Conservation (phyloP, 2,329 filamentous ascomycete genomes). For the Sphaerulina populicola region DNA sequence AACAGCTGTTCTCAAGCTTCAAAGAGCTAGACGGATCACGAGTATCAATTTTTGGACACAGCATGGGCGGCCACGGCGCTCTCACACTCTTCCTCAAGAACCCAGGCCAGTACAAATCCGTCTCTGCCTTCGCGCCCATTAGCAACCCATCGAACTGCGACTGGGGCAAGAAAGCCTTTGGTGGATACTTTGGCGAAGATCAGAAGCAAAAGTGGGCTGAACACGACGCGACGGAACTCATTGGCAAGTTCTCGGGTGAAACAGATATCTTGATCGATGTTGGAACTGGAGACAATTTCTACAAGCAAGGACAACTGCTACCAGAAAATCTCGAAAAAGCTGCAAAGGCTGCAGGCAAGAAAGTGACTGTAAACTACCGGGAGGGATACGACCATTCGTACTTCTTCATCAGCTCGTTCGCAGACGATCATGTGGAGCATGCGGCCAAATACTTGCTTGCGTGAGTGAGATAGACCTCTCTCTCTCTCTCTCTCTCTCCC, state of each 20-base stretch:
- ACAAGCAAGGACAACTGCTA: slow-evolving; percentile 84
- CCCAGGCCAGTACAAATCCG: slow-evolving; percentile 65
- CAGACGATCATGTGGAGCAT: slow-evolving; percentile 82
- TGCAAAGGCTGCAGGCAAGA: slow-evolving; percentile 64
- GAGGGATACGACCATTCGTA: slow-evolving; percentile 94
- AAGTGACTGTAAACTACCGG: slow-evolving; percentile 74
- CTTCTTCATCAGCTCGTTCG: slow-evolving; percentile 88
- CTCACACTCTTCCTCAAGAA: slow-evolving; percentile 87
- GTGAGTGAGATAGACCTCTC: slow-evolving; percentile 18
- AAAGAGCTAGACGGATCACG: slow-evolving; percentile 58
- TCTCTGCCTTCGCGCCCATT: slow-evolving; percentile 23
- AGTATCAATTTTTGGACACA: slow-evolving; percentile 84
- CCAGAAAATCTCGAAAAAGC: slow-evolving; percentile 86
- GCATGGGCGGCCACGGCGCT: slow-evolving; percentile 95
- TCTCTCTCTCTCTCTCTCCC: slow-evolving; percentile 3
- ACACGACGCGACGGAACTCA: slow-evolving; percentile 85
- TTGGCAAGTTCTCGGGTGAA: slow-evolving; percentile 64
- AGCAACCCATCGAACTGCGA: slow-evolving; percentile 53
- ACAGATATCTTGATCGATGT: slow-evolving; percentile 82
- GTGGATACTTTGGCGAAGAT: slow-evolving; percentile 73
- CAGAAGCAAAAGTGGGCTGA: slow-evolving; percentile 70
- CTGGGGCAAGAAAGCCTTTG: slow-evolving; percentile 94
- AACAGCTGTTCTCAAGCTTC: slow-evolving; percentile 63
- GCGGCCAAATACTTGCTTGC: slow-evolving; percentile 69
- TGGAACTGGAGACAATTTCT: slow-evolving; percentile 91